Evolutionary conservation across 129 eudicot genomes (phyloP).

Genomic region (Oenanthe sinensis): DNA sequence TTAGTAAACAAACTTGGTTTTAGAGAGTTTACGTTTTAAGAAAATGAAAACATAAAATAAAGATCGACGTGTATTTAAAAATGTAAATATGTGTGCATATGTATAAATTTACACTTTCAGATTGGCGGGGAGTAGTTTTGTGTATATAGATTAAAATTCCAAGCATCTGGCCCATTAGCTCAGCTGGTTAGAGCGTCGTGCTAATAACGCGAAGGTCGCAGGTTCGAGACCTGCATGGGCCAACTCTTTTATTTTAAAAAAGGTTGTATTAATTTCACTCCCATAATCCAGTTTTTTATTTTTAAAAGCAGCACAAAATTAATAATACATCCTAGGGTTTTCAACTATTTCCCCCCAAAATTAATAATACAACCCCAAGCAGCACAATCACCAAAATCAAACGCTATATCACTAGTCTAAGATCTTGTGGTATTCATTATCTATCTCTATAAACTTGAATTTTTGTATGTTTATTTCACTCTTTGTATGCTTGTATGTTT

Average conservation of each 20-base stretch:
- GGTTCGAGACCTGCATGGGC: conserved; percentile 96
- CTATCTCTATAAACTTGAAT: not conserved
- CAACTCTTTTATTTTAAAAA: conserved; percentile 10
- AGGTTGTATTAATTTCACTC: too few species aligned
- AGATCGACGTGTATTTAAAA: too few species aligned
- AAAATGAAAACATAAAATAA: too few species aligned
- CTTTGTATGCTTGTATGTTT: not conserved
- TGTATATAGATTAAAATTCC: too few species aligned
- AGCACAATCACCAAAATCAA: not conserved
- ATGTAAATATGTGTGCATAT: too few species aligned
- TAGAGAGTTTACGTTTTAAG: too few species aligned
- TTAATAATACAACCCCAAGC: not conserved
- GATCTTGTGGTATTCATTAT: not conserved
- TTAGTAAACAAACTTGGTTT: not conserved
- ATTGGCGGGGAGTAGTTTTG: too few species aligned
- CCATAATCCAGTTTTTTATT: too few species aligned
- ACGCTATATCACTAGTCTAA: not conserved
- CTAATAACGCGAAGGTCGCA: conserved; percentile 84
- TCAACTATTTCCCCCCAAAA: not conserved
- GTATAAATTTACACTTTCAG: too few species aligned
- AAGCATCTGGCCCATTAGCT: conserved; percentile 63
- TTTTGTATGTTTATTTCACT: not conserved
- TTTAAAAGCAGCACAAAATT: too few species aligned
- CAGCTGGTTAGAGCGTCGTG: conserved; percentile 98
- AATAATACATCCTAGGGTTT: too few species aligned